These are phyloP conservation scores for Papiliotrema laurentii DNA, from an alignment of 1,284 basidiomycete genomes.

Conservation along the genomic window DNA sequence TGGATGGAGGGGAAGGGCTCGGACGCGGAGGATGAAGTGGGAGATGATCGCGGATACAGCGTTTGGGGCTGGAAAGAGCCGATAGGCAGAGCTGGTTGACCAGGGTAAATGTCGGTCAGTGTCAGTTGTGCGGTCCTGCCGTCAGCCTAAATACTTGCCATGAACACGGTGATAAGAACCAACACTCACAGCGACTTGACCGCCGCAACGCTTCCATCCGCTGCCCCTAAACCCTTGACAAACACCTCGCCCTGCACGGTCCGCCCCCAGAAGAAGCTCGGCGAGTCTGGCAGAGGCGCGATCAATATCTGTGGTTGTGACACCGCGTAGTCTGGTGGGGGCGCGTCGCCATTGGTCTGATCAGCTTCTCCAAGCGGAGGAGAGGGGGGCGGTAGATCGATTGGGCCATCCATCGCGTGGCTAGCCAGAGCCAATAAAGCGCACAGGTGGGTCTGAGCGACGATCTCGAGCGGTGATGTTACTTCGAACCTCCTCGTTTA, in stretches of 20 bases:
- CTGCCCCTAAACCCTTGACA: constrained; percentile 39
- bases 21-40: constrained; percentile 7
- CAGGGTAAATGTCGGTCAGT: constrained; percentile 25
- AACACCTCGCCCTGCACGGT: constrained; percentile 44
- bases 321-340: constrained; percentile 35
- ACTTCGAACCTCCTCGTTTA: no score
- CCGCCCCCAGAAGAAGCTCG: constrained; percentile 41
- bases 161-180: not conserved
- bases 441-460: no score
- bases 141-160: not conserved
- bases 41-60: constrained; percentile 26
- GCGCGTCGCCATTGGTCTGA: constrained; percentile 2
- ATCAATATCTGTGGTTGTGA: constrained; percentile 44
- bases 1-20: constrained; percentile 27
- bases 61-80: constrained; percentile 15
- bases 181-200: not conserved
- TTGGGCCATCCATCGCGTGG: no score
- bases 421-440: no score
- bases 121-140: constrained; percentile 26
- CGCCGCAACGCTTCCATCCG: constrained; percentile 7
- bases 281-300: constrained; percentile 37
- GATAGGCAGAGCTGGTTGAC: constrained; percentile 20
- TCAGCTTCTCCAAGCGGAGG: not conserved
- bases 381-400: not conserved
- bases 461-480: no score